Conservation (phyloP, 306 rosid species). For the Cicer arietinum region DNA sequence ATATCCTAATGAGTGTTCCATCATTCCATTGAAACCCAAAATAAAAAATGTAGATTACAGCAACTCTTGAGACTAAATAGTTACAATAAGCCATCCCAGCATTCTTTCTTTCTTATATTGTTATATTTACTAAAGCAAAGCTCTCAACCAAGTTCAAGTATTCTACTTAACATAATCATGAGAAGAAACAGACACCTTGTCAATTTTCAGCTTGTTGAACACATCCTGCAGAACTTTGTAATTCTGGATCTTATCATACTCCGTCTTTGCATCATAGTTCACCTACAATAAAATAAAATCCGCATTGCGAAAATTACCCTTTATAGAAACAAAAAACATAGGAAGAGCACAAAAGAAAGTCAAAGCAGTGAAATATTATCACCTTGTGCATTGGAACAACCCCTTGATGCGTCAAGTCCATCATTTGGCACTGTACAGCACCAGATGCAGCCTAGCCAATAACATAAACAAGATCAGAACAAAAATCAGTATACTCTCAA, state of each 20-base stretch:
- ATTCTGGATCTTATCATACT: slow-evolving; percentile 97
- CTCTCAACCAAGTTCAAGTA: background rate
- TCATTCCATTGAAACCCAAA: slow-evolving; percentile 21
- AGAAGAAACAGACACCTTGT: slow-evolving; percentile 60
- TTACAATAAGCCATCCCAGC: slow-evolving; percentile 22
- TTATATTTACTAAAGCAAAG: slow-evolving; percentile 6
- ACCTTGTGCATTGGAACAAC: slow-evolving; percentile 99
- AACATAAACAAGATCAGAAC: slow-evolving; percentile 35
- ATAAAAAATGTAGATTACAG: background rate
- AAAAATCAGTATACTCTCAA: slow-evolving; percentile 8
- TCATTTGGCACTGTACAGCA: slow-evolving; percentile 96
- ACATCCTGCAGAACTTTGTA: slow-evolving; percentile 94
- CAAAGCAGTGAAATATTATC: slow-evolving; percentile 24
- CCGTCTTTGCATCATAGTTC: slow-evolving; percentile 88
- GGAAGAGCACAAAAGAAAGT: slow-evolving; percentile 15
- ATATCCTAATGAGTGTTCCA: background rate
- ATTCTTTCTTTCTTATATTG: background rate
- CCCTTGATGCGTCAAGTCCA: slow-evolving; percentile 87
- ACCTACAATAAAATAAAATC: slow-evolving; percentile 61
- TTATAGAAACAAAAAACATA: background rate
- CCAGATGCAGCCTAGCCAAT: slow-evolving; percentile 92
- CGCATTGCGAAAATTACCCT: slow-evolving; percentile 31
- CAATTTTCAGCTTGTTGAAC: slow-evolving; percentile 85
- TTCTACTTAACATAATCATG: slow-evolving; percentile 4
- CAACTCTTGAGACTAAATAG: background rate